phyloP scores from a whole-genome alignment of 352 stramenopile genomes.

The Globisporangium okanoganense region DNA sequence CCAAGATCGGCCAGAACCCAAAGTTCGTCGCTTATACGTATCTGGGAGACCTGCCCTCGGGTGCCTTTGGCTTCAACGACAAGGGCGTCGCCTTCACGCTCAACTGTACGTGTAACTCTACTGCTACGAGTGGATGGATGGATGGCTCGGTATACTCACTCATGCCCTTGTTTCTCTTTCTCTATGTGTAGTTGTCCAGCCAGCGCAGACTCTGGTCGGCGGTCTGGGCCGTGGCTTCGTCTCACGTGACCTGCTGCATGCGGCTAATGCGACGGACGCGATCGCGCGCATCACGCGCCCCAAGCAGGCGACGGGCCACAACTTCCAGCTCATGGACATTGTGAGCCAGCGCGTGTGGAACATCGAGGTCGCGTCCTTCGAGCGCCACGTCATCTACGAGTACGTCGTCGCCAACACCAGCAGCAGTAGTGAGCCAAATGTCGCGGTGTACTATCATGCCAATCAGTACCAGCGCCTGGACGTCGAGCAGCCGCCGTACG shows the following conservation, averaged over 20 bases:
- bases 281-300: conserved; percentile 45
- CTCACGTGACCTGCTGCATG: conserved; percentile 52
- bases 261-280: conserved; percentile 39
- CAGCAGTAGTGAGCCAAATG: conserved; percentile 6
- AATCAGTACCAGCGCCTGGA: conserved; percentile 75
- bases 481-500: conserved; percentile 52
- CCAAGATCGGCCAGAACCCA: conserved; percentile 39
- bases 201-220: conserved; percentile 47
- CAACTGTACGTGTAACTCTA: conserved; percentile 48
- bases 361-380: conserved; percentile 61
- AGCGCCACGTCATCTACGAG: conserved; percentile 47
- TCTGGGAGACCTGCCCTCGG: conserved; percentile 62
- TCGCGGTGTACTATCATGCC: conserved; percentile 56
- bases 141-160: neutral
- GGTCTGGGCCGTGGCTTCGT: conserved; percentile 68
- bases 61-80: conserved; percentile 69
- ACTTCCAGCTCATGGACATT: conserved; percentile 79
- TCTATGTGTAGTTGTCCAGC: conserved; percentile 51
- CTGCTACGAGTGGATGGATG: neutral
- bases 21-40: conserved; percentile 77
- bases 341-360: conserved; percentile 45
- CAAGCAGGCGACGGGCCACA: conserved; percentile 60
- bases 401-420: conserved; percentile 9
- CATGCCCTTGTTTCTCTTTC: neutral
- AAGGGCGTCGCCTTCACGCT: conserved; percentile 71